Evolutionary conservation across 2,329 filamentous ascomycete genomes (phyloP).

Genomic region (Pleoardoris graminearum): DNA sequence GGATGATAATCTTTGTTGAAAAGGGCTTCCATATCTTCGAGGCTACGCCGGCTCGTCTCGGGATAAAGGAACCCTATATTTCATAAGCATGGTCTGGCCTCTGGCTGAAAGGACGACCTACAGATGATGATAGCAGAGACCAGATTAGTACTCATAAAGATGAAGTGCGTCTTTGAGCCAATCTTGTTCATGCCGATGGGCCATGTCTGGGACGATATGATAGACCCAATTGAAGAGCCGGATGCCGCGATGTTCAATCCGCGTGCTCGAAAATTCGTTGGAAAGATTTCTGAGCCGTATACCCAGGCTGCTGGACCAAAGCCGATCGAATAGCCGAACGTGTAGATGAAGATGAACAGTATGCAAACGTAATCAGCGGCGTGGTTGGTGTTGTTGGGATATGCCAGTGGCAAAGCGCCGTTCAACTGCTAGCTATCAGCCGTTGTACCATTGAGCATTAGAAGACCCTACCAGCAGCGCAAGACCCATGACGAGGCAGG

Average conservation of each 20-base stretch:
- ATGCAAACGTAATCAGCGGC: conserved; percentile 57
- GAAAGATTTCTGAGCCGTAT: conserved; percentile 65
- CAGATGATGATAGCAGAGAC: conserved; percentile 39
- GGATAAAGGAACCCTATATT: conserved; percentile 55
- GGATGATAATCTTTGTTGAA: conserved; percentile 48
- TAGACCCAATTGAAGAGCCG: conserved; percentile 59
- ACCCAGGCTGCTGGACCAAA: conserved; percentile 63
- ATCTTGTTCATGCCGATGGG: conserved; percentile 57
- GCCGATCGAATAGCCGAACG: conserved; percentile 61
- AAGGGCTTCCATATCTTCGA: conserved; percentile 71
- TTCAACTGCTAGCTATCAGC: conserved; percentile 53
- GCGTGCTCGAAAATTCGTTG: conserved; percentile 59
- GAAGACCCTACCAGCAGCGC: conserved; percentile 54
- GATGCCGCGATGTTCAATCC: conserved; percentile 61
- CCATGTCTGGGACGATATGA: conserved; percentile 60
- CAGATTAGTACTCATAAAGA: conserved; percentile 60
- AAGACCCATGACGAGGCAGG: conserved; percentile 58
- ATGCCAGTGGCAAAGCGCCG: conserved; percentile 56
- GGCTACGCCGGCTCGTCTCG: conserved; percentile 55
- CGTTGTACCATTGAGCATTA: too few relatives aligned
- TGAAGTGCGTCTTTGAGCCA: conserved; percentile 59
- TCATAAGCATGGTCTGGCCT: background rate
- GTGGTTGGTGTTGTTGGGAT: conserved; percentile 55
- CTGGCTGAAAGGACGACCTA: background rate
- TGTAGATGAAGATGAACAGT: conserved; percentile 62